Percentiles rank a stretch among this genome's conserved stretches.
Conservation (phyloP, 2,329 filamentous ascomycete species). For the Fusarium beomiforme region DNA sequence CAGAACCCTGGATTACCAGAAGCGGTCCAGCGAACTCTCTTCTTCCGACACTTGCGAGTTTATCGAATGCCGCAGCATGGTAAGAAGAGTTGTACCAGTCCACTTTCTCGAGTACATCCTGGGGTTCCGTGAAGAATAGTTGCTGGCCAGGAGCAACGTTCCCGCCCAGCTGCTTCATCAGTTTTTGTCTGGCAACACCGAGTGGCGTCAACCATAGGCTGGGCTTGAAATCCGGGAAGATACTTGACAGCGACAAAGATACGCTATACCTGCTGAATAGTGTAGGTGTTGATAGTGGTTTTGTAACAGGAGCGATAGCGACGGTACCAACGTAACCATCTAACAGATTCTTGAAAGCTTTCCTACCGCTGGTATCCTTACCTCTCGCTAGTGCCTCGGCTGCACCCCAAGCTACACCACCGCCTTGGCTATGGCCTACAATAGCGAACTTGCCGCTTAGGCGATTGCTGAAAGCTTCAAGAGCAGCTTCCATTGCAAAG, state of each 20-base stretch:
- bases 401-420: constrained; percentile 52
- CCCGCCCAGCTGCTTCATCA: constrained; percentile 14
- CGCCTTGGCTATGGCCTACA: constrained; percentile 60
- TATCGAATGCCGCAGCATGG: constrained; percentile 1
- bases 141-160: background rate
- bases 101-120: background rate
- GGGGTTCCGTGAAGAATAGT: background rate
- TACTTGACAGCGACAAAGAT: background rate
- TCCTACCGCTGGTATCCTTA: background rate
- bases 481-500: constrained; percentile 54
- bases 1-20: background rate
- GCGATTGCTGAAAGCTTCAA: constrained; percentile 49
- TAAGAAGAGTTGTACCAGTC: constrained; percentile 2
- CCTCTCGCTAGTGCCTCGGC: constrained; percentile 38
- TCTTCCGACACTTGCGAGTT: background rate
- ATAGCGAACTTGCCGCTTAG: constrained; percentile 52
- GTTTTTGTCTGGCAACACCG: constrained; percentile 2
- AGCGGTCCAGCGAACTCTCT: background rate
- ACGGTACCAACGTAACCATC: constrained; percentile 25
- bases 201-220: constrained; percentile 25
- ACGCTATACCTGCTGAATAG: constrained; percentile 1
- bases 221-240: constrained; percentile 24
- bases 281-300: background rate
- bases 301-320: constrained; percentile 8
- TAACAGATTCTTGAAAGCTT: background rate